Evolutionary conservation across 176 grass and related monocot genomes (phyloP).

Genomic region (Triticum dicoccoides): DNA sequence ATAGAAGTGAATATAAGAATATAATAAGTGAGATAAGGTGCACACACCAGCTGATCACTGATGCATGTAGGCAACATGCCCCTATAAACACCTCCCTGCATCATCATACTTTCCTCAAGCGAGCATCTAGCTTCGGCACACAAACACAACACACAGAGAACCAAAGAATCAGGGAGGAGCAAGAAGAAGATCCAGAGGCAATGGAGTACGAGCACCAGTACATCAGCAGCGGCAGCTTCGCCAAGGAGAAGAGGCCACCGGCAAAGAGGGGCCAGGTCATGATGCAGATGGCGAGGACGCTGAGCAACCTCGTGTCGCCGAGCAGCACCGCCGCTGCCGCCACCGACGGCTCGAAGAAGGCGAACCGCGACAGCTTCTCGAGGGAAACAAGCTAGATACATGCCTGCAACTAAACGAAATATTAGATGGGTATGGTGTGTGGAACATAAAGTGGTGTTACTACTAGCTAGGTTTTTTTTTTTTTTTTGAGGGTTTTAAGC

Average conservation of each 20-base stretch:
- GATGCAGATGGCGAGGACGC: constrained; percentile 31
- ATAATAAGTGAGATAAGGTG: not conserved
- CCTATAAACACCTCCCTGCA: constrained; percentile 29
- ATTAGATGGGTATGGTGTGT: not conserved
- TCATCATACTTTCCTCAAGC: not conserved
- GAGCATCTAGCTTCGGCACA: not conserved
- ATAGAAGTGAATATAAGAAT: not conserved
- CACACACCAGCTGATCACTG: not conserved
- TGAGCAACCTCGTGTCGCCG: constrained; percentile 34
- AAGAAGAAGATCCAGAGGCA: not conserved
- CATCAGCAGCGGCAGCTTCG: constrained; percentile 3
- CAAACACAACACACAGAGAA: not conserved
- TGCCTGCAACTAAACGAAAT: not conserved
- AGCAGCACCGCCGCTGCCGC: not conserved
- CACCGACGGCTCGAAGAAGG: not conserved
- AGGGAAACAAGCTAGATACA: constrained; percentile 1
- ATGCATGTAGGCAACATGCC: not conserved
- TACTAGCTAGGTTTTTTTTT: not conserved
- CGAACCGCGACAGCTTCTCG: constrained; percentile 8
- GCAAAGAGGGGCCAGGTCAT: constrained; percentile 40
- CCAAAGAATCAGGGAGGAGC: not conserved
- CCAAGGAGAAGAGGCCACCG: constrained; percentile 48
- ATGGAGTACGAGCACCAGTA: constrained; percentile 40
- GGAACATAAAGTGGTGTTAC: not conserved
- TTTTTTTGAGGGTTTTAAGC: not conserved